Conservation (phyloP, 2,329 filamentous ascomycete species). For the Monilinia vaccinii-corymbosi region DNA sequence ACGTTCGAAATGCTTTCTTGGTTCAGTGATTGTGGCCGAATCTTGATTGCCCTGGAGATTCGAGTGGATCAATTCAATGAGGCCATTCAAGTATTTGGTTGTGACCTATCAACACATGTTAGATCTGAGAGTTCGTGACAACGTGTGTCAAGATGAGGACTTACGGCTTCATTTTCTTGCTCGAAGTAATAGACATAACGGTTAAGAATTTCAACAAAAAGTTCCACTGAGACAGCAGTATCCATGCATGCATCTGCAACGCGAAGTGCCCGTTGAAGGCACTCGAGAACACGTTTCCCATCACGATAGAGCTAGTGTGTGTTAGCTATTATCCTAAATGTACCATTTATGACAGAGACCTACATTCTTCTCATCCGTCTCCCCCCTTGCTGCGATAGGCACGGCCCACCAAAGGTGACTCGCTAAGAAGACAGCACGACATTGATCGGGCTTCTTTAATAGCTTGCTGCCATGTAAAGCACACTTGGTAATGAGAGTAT, state of each 20-base stretch:
- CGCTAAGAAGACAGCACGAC: slow-evolving; percentile 88
- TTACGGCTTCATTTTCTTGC: slow-evolving; percentile 90
- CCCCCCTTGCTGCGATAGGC: slow-evolving; percentile 69
- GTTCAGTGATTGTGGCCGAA: slow-evolving; percentile 74
- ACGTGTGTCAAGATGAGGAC: slow-evolving; percentile 20
- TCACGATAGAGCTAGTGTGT: slow-evolving; percentile 75
- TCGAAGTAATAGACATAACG: slow-evolving; percentile 99
- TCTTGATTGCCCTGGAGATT: slow-evolving; percentile 83
- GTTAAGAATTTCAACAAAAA: slow-evolving; percentile 97
- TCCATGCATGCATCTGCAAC: slow-evolving; percentile 99
- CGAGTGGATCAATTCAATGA: slow-evolving; percentile 96
- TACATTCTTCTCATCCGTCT: slow-evolving; percentile 75
- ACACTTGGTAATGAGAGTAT: slow-evolving; percentile 96
- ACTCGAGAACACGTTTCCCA: slow-evolving; percentile 93
- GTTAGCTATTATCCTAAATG: slow-evolving; percentile 16
- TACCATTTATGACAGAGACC: slow-evolving; percentile 31
- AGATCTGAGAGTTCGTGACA: slow-evolving; percentile 6
- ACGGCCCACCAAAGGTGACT: slow-evolving; percentile 98
- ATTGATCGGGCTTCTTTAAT: slow-evolving; percentile 96
- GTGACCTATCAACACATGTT: slow-evolving; percentile 49
- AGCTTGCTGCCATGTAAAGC: slow-evolving; percentile 94
- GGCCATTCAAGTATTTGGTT: slow-evolving; percentile 93
- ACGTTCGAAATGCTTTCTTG: slow-evolving; percentile 86
- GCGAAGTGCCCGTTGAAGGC: slow-evolving; percentile 84
- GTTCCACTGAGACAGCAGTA: slow-evolving; percentile 88